phyloP scores from a whole-genome alignment of 2,329 filamentous ascomycete species.

The Pezicula carpinea region DNA sequence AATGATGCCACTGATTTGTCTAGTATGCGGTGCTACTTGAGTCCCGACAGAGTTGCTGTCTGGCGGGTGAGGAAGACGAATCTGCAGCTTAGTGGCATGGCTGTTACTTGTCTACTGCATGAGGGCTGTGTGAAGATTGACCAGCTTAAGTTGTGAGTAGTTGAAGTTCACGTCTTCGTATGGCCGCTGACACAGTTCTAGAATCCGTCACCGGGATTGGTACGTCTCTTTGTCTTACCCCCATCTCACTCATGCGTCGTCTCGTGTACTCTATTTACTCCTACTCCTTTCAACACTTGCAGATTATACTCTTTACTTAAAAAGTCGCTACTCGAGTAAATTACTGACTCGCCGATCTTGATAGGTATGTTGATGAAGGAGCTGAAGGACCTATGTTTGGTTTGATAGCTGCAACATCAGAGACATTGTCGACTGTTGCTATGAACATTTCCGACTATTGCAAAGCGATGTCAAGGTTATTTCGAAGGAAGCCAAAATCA shows the following conservation, averaged over 20 bases:
- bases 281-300: too few relatives aligned
- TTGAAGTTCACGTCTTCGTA: not conserved
- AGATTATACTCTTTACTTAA: too few relatives aligned
- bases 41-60: slow-evolving; percentile 42
- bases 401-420: slow-evolving; percentile 14
- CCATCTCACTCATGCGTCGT: too few relatives aligned
- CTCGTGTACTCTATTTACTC: too few relatives aligned
- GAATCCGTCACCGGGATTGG: slow-evolving; percentile 20
- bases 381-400: slow-evolving; percentile 14
- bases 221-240: too few relatives aligned
- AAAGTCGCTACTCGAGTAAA: too few relatives aligned
- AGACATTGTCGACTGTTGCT: slow-evolving; percentile 9
- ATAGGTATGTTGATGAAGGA: slow-evolving; percentile 22
- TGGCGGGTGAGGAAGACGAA: slow-evolving; percentile 43
- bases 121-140: slow-evolving; percentile 30
- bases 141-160: slow-evolving; percentile 18
- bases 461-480: slow-evolving; percentile 8
- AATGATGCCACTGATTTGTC: slow-evolving; percentile 57
- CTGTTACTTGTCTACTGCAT: slow-evolving; percentile 58
- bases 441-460: slow-evolving; percentile 11
- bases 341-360: too few relatives aligned
- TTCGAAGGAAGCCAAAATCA: slow-evolving; percentile 5
- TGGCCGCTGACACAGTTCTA: not conserved
- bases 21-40: slow-evolving; percentile 55
- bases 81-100: slow-evolving; percentile 57